Evolutionary conservation across 2,329 filamentous ascomycete genomes (phyloP), one percentile per base, ranked within the genome.

Genomic region (Hypoxylon sp.): DNA sequence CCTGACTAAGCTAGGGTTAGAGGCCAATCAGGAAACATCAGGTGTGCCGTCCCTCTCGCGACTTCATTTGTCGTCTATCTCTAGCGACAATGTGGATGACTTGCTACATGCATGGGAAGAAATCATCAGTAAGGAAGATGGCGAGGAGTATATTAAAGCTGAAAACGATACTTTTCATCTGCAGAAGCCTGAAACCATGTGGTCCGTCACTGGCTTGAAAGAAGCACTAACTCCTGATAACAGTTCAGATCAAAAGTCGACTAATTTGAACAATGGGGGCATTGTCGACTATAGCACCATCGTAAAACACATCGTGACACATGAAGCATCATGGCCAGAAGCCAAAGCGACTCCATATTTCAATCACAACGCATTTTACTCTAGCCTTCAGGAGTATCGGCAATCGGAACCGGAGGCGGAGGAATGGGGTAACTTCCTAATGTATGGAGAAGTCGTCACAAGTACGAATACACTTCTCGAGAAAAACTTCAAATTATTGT

Each of bases 401-500:
- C 78, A 78, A 4, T 85, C 87, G 52, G 84, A 86, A 1, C 80
- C 81, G 33, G 86, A 88, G 50, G 86, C 89, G 0, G 83, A 87
- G 3, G 82, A 87, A 24, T 98, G 97, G 84, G 96, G 96, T 3
- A 87, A 90, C 55, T 83, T 87, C 55, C 80, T 99, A 3, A 83
- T 98, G 70, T 98, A 98, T 76, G 94, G 92, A 58, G 94, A 98
- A 78, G 94, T 97, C 5, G 86, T 98, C 14, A 98, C 95, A 2
- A 97, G 94, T 78, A 99, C 96, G 29, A 97, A 95, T 80, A 97
- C 94, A 0, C 84, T 98, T 4, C 86, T 98, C 5, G 96, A 98
- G 76, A 97, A 96, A 74, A 99, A 99, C 77, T 88, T 90, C 0
- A 89, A 89, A 31, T 83, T 98, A 24, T 88, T 98, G 37, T 87